A percentile compares a stretch with the other conserved stretches of the same genome.
These are phyloP conservation scores for Populus deltoides DNA, from an alignment of 345 rosid genomes.

Conservation along the genomic window DNA sequence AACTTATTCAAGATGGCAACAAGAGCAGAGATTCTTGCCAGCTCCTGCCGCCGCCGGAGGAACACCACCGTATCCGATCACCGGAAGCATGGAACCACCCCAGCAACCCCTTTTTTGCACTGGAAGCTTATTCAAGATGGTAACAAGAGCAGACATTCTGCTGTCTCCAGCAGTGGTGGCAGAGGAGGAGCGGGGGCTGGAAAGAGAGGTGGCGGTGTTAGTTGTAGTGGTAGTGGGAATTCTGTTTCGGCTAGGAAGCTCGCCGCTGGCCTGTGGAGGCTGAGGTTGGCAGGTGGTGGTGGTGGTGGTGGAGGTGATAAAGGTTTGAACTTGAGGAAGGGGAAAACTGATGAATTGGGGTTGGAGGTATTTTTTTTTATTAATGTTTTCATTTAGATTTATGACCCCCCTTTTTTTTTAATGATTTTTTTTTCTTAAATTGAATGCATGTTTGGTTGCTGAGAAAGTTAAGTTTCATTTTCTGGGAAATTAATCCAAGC, in stretches of 20 bases:
- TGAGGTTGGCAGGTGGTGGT: conserved; percentile 2
- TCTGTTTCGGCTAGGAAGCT: conserved; percentile 38
- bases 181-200: background rate
- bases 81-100: conserved; percentile 3
- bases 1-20: background rate
- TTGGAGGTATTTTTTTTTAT: conserved; percentile 14
- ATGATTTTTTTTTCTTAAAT: too few species aligned
- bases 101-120: conserved; percentile 14
- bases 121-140: conserved; percentile 17
- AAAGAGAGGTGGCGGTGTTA: background rate
- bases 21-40: background rate
- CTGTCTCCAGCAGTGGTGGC: background rate
- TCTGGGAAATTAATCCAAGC: background rate
- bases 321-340: background rate
- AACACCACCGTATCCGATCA: background rate
- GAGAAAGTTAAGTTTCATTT: background rate
- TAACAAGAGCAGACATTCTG: background rate
- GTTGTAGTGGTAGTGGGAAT: background rate
- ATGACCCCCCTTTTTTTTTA: background rate
- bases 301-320: conserved; percentile 1
- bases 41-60: conserved; percentile 7
- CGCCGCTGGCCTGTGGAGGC: conserved; percentile 35
- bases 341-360: conserved; percentile 15
- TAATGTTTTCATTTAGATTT: background rate
- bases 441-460: background rate